phyloP scores from a whole-genome alignment of 179 eudicot species.

The Pouteria campechiana region DNA sequence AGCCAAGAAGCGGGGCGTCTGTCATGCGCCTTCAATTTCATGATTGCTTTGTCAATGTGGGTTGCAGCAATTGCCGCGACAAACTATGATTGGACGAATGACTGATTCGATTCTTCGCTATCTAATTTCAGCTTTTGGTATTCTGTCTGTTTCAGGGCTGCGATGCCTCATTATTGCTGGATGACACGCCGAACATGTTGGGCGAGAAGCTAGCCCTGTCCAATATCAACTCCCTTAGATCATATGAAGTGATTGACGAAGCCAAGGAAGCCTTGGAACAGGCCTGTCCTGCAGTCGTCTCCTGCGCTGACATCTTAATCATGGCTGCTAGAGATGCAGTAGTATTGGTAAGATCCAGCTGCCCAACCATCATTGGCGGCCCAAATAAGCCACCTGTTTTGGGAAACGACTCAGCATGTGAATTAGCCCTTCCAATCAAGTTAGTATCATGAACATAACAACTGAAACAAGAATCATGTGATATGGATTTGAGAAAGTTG shows the following conservation, averaged over 20 bases:
- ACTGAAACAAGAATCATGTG: too few species aligned
- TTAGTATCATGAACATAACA: too few species aligned
- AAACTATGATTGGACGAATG: too few species aligned
- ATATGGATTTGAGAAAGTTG: too few species aligned
- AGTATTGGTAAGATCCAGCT: constrained; percentile 29
- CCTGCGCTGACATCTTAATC: constrained; percentile 77
- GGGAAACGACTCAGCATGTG: too few species aligned
- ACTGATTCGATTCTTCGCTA: neutral
- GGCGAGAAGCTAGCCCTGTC: constrained; percentile 74
- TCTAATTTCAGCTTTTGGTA: neutral
- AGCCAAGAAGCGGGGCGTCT: constrained; percentile 62
- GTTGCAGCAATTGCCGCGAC: too few species aligned
- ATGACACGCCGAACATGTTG: constrained; percentile 66
- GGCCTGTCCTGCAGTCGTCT: constrained; percentile 57
- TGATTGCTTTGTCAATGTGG: constrained; percentile 80
- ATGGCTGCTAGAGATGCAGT: constrained; percentile 92
- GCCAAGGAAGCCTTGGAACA: constrained; percentile 49
- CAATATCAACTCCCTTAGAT: constrained; percentile 64
- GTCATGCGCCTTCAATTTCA: constrained; percentile 91
- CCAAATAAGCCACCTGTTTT: too few species aligned
- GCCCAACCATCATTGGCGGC: too few species aligned
- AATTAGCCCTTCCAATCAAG: too few species aligned
- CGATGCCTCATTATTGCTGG: constrained; percentile 77
- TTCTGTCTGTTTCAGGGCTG: constrained; percentile 41
- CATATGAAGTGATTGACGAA: constrained; percentile 70